A percentile compares a stretch with the other conserved stretches of the same genome.
These are phyloP conservation scores for Dactylis glomerata DNA, from an alignment of 176 grass and related monocot genomes.

Conservation along the genomic window DNA sequence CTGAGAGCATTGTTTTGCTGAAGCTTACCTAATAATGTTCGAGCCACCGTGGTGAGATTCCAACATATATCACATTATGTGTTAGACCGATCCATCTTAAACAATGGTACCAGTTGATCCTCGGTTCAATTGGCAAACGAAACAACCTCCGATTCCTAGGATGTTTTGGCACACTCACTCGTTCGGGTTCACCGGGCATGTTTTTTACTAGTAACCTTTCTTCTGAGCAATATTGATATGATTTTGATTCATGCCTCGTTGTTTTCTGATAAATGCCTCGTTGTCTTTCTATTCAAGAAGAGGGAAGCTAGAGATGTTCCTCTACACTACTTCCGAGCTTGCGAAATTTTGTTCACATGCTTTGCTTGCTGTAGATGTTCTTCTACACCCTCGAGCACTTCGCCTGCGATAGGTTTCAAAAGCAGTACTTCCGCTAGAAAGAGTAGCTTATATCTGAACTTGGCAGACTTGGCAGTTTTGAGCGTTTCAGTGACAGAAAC, in stretches of 20 bases:
- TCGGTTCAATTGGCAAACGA: no score
- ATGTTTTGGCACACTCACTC: not conserved
- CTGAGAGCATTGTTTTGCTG: no score
- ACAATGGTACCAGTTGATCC: no score
- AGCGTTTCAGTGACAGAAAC: not conserved
- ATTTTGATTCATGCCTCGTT: not conserved
- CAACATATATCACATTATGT: no score
- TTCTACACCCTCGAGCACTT: conserved; percentile 39
- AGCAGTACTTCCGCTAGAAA: conserved; percentile 14
- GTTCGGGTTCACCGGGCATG: not conserved
- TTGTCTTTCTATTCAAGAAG: no score
- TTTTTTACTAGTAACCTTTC: not conserved
- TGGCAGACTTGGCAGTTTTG: not conserved
- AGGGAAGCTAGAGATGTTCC: no score
- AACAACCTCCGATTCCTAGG: not conserved
- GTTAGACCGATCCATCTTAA: no score
- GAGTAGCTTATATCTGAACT: not conserved
- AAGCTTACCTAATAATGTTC: no score
- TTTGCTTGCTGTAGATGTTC: conserved; percentile 50
- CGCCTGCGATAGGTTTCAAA: not conserved
- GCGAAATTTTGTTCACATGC: conserved; percentile 45
- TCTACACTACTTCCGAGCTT: no score
- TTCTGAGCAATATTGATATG: not conserved
- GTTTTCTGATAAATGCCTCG: not conserved
- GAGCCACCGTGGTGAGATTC: no score